Evolutionary conservation across 768 basidiomycete genomes (phyloP).

Genomic region (Lentinula boryana): DNA sequence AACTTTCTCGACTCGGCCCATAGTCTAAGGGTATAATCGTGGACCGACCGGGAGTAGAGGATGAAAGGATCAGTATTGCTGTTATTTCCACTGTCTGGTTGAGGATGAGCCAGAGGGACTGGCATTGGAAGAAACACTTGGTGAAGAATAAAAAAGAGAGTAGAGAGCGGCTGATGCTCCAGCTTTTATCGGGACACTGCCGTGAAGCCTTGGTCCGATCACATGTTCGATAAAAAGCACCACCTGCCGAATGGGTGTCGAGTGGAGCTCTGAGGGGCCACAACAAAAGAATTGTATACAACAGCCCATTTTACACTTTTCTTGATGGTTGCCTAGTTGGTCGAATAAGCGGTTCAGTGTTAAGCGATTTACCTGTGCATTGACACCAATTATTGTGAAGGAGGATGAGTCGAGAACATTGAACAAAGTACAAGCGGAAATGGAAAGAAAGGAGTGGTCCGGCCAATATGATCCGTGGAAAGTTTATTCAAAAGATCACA

Average conservation of each 20-base stretch:
- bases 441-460: not conserved
- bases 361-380: not conserved
- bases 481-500: not conserved
- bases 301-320: not conserved
- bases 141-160: not conserved
- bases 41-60: constrained; percentile 57
- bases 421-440: not conserved
- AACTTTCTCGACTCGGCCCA: constrained; percentile 62
- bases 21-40: constrained; percentile 59
- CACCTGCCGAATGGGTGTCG: constrained; percentile 2
- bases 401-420: not conserved
- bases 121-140: not conserved
- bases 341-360: not conserved
- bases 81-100: constrained; percentile 13
- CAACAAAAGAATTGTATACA: not conserved
- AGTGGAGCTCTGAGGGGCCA: constrained; percentile 3
- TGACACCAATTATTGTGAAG: not conserved
- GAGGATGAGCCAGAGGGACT: constrained; percentile 11
- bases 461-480: not conserved
- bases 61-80: constrained; percentile 37
- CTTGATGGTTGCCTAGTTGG: not conserved
- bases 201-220: not conserved
- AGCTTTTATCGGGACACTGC: constrained; percentile 2
- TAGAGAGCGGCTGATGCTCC: not conserved
- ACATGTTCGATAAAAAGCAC: constrained; percentile 1